Base-by-base conservation (phyloP, 495 filamentous ascomycete genomes). In the Eremomyces bilateralis region DNA sequence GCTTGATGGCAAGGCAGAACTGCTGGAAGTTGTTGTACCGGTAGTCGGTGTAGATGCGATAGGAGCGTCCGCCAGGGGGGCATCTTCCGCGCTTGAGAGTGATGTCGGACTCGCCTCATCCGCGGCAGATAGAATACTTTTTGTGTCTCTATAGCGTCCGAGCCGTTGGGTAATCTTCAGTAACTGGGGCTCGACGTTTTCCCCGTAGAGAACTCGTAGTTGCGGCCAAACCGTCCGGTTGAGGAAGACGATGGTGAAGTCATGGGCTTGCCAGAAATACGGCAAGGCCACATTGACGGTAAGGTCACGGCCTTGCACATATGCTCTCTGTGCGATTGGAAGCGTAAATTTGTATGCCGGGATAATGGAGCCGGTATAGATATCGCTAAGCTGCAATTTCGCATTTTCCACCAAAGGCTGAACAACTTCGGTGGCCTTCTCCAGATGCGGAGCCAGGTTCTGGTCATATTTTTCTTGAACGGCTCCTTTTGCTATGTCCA, bases 131-230 rank as follows among this genome's bases (percentile, higher is more conserved):
- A 77, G 40, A 34, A 63, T 68, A n/a, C n/a, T n/a, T 45, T 66
- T 71, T 2, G 65, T 67, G 38, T 81, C 75, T 10, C 65, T 68
- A 54, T 94, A 84, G 38, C 79, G 66, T 4, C 83, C 88, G 12
- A 97, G 65, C 6, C 85, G 67, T 56, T 94, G 76, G 11, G 80
- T 73, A 41, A 99, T 95, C 42, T 81, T 77, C 32, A 88, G 69
- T 1, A 99, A 64, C 50, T 99, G 88, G 8, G 90, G 90, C 55
- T 94, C 83, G 4, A 99, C 85, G 43, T 85, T 88, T 48, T 88
- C 70, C 21, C 73, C 73, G 44, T 92, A 94, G 8, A 92, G 54
- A 17, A 80, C 65, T 19, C 73, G 64, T 4, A 94, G 16, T 44
- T 72, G 71, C 4, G 83, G 83, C 76, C 77, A 88, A 10, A 92